These are phyloP conservation scores for Tylopilus sp. DNA, from an alignment of 768 basidiomycete genomes.

Conservation along the genomic window DNA sequence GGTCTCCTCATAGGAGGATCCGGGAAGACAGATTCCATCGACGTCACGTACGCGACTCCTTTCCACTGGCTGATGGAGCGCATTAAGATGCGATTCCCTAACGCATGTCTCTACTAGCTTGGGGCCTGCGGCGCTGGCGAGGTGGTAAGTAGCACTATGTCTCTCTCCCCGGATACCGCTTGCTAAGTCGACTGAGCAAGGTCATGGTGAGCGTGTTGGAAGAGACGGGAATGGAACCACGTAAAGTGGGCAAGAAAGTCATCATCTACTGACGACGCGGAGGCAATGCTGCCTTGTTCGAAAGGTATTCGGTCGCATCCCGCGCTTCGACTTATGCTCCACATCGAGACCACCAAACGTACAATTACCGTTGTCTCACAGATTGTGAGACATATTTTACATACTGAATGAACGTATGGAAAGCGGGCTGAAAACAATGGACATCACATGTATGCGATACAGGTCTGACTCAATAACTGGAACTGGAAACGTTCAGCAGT, in stretches of 20 bases:
- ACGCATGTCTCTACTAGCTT: not conserved
- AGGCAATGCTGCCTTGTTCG: no score
- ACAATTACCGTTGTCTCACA: no score
- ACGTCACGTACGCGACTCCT: not conserved
- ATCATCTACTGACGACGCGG: not conserved
- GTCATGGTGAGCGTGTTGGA: not conserved
- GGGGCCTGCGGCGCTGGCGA: no score
- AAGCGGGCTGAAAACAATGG: not conserved
- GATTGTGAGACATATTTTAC: not conserved
- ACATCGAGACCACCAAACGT: no score
- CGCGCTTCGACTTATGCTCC: no score
- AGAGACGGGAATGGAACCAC: not conserved
- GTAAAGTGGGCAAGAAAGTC: not conserved
- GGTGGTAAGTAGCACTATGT: no score
- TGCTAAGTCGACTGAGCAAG: conserved; percentile 27
- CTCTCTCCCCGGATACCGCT: no score
- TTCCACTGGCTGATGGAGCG: not conserved
- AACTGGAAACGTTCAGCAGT: not conserved
- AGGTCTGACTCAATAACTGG: not conserved
- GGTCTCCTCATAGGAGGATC: not conserved
- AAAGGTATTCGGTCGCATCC: no score
- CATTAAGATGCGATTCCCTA: not conserved
- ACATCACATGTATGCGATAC: not conserved
- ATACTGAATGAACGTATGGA: not conserved
- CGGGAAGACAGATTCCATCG: not conserved